Evolutionary conservation across 169 alveolate genomes (phyloP).

Genomic region (Plasmodium adleri): DNA sequence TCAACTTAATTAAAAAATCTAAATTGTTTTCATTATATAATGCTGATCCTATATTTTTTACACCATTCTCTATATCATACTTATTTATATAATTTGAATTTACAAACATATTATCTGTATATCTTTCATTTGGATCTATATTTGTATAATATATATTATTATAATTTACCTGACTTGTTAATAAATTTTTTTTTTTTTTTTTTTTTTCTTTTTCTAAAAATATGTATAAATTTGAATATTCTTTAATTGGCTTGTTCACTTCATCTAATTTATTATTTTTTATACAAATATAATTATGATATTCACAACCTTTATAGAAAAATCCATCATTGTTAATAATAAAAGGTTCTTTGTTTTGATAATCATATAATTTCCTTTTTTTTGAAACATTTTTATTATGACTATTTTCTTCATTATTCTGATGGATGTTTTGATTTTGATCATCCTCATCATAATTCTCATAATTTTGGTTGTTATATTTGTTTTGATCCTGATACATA

Average conservation of each 20-base stretch:
- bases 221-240: neutral
- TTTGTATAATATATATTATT: neutral
- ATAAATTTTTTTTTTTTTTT: neutral
- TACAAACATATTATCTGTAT: neutral
- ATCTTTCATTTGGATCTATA: neutral
- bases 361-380: neutral
- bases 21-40: slow-evolving; percentile 60
- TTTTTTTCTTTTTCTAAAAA: neutral
- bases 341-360: slow-evolving; percentile 1
- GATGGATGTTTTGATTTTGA: no score
- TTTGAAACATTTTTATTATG: no score
- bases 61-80: slow-evolving; percentile 3
- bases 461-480: neutral
- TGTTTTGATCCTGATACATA: neutral
- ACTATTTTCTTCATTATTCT: no score
- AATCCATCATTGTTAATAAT: slow-evolving; percentile 20
- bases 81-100: slow-evolving; percentile 50
- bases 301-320: slow-evolving; percentile 3
- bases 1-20: slow-evolving; percentile 56
- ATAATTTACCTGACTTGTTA: neutral
- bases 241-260: slow-evolving; percentile 45
- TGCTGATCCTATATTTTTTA: slow-evolving; percentile 61
- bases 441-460: no score
- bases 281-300: slow-evolving; percentile 49
- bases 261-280: slow-evolving; percentile 56